phyloP scores from a whole-genome alignment of 176 grass and related monocot species.

The Elymus sibiricus region DNA sequence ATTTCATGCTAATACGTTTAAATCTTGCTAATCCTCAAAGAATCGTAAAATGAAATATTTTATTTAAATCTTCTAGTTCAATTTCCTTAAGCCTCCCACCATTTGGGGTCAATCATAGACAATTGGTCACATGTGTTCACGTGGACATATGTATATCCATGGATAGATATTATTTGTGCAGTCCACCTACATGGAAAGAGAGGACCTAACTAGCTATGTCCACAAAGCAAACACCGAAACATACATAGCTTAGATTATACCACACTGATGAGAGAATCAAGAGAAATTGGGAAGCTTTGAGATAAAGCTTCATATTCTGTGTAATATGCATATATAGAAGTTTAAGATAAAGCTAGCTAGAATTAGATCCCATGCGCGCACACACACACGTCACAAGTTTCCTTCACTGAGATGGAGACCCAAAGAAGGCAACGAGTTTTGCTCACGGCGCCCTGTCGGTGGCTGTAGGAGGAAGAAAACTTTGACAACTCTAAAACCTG shows the following conservation, averaged over 20 bases:
- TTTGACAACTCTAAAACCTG: too few species aligned
- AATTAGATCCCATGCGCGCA: not conserved
- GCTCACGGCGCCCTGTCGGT: too few species aligned
- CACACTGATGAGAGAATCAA: slow-evolving; percentile 2
- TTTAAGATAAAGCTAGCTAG: not conserved
- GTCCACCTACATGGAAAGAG: not conserved
- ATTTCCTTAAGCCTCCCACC: not conserved
- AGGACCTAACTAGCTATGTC: not conserved
- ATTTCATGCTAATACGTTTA: not conserved
- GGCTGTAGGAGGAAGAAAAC: too few species aligned
- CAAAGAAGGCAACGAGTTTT: too few species aligned
- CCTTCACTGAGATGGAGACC: too few species aligned
- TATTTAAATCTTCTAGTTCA: not conserved
- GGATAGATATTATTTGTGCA: not conserved
- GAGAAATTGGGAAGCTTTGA: slow-evolving; percentile 1
- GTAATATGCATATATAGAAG: not conserved
- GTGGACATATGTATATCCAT: not conserved
- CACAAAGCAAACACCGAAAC: not conserved
- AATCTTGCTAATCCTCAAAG: not conserved
- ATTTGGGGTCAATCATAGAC: not conserved
- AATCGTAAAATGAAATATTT: not conserved
- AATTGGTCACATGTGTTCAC: not conserved
- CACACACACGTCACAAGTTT: too few species aligned
- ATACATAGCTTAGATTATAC: not conserved
- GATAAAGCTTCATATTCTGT: not conserved